A percentile compares a stretch with the other conserved stretches of the same genome.
These are phyloP conservation scores for Ceriops zippeliana DNA, from an alignment of 345 rosid genomes.

Conservation along the genomic window DNA sequence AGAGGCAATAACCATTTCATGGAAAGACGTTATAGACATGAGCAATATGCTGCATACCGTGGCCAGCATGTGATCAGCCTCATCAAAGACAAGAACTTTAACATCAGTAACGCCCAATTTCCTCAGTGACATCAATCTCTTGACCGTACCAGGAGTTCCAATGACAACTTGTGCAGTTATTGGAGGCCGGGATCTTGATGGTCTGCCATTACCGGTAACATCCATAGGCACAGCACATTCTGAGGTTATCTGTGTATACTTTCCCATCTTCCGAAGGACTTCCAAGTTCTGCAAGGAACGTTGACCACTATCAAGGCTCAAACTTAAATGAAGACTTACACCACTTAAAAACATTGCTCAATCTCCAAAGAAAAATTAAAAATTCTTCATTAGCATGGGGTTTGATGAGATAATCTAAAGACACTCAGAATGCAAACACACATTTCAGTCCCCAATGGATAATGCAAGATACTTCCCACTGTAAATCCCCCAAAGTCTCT, in stretches of 20 bases:
- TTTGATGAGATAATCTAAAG: too few species aligned
- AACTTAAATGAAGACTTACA: not conserved
- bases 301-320: not conserved
- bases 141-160: slow-evolving; percentile 95
- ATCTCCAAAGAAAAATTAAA: not conserved
- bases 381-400: too few species aligned
- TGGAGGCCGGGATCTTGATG: slow-evolving; percentile 34
- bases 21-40: not conserved
- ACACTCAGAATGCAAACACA: too few species aligned
- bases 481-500: too few species aligned
- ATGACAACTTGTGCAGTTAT: slow-evolving; percentile 75
- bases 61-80: slow-evolving; percentile 97
- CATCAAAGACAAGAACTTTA: slow-evolving; percentile 92
- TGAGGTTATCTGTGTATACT: slow-evolving; percentile 70
- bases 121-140: slow-evolving; percentile 63
- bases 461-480: too few species aligned
- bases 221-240: slow-evolving; percentile 75
- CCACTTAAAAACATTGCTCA: not conserved
- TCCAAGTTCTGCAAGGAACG: slow-evolving; percentile 63
- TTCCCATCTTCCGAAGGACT: slow-evolving; percentile 92
- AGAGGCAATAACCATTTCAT: not conserved
- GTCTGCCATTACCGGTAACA: slow-evolving; percentile 30
- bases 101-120: slow-evolving; percentile 47
- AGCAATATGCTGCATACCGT: slow-evolving; percentile 38
- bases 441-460: too few species aligned